These are phyloP conservation scores for Annulohypoxylon moriforme DNA, from an alignment of 495 filamentous ascomycete species.

Conservation along the genomic window DNA sequence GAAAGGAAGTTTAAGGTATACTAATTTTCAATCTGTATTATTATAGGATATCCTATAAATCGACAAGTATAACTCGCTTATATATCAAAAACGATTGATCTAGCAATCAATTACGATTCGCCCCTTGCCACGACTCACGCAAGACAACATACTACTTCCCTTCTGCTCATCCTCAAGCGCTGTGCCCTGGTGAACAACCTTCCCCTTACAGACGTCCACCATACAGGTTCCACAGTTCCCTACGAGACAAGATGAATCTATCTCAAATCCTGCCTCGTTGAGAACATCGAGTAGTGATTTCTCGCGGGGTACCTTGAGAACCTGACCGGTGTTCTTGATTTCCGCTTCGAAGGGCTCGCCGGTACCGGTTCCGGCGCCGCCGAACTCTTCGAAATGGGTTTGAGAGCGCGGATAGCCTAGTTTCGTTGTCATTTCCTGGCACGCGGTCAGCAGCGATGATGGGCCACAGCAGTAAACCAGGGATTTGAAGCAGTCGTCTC, in stretches of 20 bases:
- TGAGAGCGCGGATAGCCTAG: slow-evolving; percentile 42
- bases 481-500: slow-evolving; percentile 5
- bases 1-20: neutral
- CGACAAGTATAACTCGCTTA: neutral
- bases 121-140: slow-evolving; percentile 54
- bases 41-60: neutral
- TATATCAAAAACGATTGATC: neutral
- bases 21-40: neutral
- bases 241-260: slow-evolving; percentile 58
- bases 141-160: slow-evolving; percentile 52
- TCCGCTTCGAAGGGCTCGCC: slow-evolving; percentile 49
- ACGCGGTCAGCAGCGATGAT: slow-evolving; percentile 35
- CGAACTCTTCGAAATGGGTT: slow-evolving; percentile 46
- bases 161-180: slow-evolving; percentile 54
- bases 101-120: slow-evolving; percentile 48
- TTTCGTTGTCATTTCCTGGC: slow-evolving; percentile 32
- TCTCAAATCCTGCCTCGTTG: slow-evolving; percentile 55
- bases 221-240: slow-evolving; percentile 61
- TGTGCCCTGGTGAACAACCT: slow-evolving; percentile 57
- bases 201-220: slow-evolving; percentile 54
- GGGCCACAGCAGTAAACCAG: slow-evolving; percentile 48
- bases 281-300: slow-evolving; percentile 56
- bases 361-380: slow-evolving; percentile 38
- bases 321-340: slow-evolving; percentile 43
- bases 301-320: slow-evolving; percentile 50